Percentiles rank a stretch among this genome's conserved stretches.
Evolutionary conservation across 306 rosid species (phyloP).

Genomic region (Parietaria judaica): DNA sequence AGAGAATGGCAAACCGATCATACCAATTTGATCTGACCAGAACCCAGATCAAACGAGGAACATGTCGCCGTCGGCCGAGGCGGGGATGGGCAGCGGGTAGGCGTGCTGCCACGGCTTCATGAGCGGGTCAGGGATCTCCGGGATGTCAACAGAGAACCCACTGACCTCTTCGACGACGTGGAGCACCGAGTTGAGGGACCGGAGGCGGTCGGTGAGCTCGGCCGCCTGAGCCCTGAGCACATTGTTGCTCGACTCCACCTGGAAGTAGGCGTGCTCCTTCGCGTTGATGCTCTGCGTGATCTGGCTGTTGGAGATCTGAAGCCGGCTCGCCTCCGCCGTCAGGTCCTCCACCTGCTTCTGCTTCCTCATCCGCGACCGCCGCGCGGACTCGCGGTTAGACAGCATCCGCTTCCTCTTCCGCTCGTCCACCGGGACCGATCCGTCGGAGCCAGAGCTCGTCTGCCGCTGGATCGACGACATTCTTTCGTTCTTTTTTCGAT

Average conservation of each 20-base stretch:
- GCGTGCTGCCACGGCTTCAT: constrained; percentile 67
- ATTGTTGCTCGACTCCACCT: constrained; percentile 42
- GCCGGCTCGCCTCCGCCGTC: constrained; percentile 39
- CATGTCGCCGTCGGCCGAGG: constrained; percentile 50
- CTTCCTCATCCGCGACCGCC: constrained; percentile 87
- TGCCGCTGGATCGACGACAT: constrained; percentile 53
- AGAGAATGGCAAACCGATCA: too few relatives aligned
- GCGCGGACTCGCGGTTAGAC: constrained; percentile 87
- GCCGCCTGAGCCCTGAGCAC: constrained; percentile 52
- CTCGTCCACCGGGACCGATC: constrained; percentile 42
- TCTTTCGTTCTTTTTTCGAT: not conserved
- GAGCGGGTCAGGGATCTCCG: constrained; percentile 66
- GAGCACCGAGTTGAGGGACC: constrained; percentile 60
- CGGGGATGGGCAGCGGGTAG: constrained; percentile 37
- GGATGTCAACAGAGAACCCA: constrained; percentile 54
- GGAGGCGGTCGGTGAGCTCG: constrained; percentile 69
- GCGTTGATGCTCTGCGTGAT: constrained; percentile 35
- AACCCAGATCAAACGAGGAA: constrained; percentile 31
- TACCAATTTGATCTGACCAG: too few relatives aligned
- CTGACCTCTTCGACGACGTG: constrained; percentile 65
- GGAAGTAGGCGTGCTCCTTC: constrained; percentile 49
- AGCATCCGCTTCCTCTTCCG: constrained; percentile 90
- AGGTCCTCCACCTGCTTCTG: constrained; percentile 84
- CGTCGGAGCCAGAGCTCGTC: constrained; percentile 70
- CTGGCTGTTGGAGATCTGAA: constrained; percentile 40